Evolutionary conservation across 768 basidiomycete species (phyloP), one percentile per base, ranked within the genome.

Genomic region (Hericium rajendrae): DNA sequence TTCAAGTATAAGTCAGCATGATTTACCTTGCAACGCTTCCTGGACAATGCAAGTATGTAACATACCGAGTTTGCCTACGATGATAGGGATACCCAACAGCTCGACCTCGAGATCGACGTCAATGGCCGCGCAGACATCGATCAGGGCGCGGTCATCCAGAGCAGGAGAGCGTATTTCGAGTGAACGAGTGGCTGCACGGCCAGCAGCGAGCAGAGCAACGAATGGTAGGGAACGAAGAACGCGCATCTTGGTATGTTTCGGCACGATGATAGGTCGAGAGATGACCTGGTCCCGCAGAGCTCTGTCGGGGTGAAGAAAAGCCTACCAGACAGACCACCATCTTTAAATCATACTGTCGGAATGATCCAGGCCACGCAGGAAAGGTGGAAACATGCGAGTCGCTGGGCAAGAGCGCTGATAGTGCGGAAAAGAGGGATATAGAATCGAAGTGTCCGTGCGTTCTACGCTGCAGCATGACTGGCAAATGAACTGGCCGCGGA

Each of bases 91-190:
- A 4, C 67, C 66, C n/a, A 66, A 62, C 16, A 60, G 22, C 40
- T 65, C 67, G 5, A 73, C 68, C 2, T 68, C 61, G 32, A 78
- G 65, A 6, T 63, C 59, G 2, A 59, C 66, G 46, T 72, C 60
- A 41, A 78, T 64, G 53, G 71, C 65, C 18, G 69, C 76, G 59
- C 78, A 80, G 22, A 71, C 61, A 60, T 79, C 77, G 76, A 66
- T 60, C 20, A 59, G 26, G 5, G 22, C 50, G 13, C 57, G 62
- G 0, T 22, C 26, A 26, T 63, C 62, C 3, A 57, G 53, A 9
- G 54, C 51, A 1, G 55, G 57, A 5, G 16, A 20, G 3, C 62
- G 54, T 24, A 38, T 43, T 1, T 53, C 48, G 18, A 60, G 54
- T 2, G 52, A 55, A 15, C 60, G 55, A 1, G 61, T 59, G 3